Evolutionary conservation across 805 yeast genomes (phyloP).

Genomic region (Teunomyces aglyptinius): DNA sequence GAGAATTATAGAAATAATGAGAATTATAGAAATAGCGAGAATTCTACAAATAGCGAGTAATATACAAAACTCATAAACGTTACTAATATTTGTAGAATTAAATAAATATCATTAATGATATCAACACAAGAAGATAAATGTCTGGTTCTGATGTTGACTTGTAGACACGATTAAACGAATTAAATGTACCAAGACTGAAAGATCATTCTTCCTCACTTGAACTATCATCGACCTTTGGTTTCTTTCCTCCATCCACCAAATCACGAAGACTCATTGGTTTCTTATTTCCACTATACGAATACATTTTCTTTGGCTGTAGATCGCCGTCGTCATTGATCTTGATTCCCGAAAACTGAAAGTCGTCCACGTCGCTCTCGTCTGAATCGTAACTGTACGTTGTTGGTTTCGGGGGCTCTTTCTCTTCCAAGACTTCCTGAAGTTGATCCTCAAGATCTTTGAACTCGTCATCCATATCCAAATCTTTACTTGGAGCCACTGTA

Average conservation of each 20-base stretch:
- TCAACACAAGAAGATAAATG: too few species aligned
- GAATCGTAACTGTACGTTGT: conserved; percentile 15
- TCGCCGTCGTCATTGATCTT: conserved; percentile 23
- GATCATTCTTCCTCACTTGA: conserved; percentile 38
- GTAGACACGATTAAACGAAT: too few species aligned
- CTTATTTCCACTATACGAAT: conserved; percentile 5
- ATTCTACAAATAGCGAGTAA: not conserved
- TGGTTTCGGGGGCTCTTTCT: conserved; percentile 11
- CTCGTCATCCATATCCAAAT: conserved; percentile 35
- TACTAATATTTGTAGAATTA: too few species aligned
- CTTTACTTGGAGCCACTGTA: conserved; percentile 3
- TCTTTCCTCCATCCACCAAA: conserved; percentile 27
- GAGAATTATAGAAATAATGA: not conserved
- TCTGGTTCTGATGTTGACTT: too few species aligned
- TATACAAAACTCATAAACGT: too few species aligned
- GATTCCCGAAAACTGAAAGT: conserved; percentile 21
- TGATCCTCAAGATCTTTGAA: conserved; percentile 44
- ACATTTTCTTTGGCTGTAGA: conserved; percentile 3
- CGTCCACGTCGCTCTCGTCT: conserved; percentile 27
- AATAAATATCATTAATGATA: too few species aligned
- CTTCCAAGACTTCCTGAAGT: conserved; percentile 39
- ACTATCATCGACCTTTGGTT: conserved; percentile 19
- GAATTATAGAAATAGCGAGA: not conserved
- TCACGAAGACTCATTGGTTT: conserved; percentile 43
- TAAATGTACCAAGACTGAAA: too few species aligned